Conservation (phyloP, 2,329 filamentous ascomycete species). For the Exophiala spinifera region DNA sequence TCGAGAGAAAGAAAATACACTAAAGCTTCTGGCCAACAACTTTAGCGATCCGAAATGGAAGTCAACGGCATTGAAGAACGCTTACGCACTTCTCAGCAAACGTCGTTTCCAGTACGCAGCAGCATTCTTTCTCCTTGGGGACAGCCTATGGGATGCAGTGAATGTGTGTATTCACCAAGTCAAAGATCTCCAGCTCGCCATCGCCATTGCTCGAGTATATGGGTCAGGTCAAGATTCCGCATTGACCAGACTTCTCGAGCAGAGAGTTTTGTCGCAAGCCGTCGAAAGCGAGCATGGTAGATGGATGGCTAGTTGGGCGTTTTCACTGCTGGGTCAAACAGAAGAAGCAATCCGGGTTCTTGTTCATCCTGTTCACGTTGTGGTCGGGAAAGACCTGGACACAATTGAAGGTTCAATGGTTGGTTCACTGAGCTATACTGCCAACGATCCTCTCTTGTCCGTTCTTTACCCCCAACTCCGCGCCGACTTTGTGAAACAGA, state of each 20-base stretch:
- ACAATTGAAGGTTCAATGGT: conserved; percentile 46
- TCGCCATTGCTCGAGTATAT: conserved; percentile 82
- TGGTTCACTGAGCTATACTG: conserved; percentile 74
- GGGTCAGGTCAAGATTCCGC: conserved; percentile 73
- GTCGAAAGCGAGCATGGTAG: conserved; percentile 73
- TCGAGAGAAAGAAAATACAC: conserved; percentile 76
- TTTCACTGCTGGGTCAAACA: conserved; percentile 80
- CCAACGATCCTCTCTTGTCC: conserved; percentile 79
- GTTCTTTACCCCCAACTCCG: conserved; percentile 84
- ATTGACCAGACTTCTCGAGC: conserved; percentile 69
- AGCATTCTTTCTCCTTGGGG: conserved; percentile 89
- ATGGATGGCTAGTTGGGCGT: conserved; percentile 94
- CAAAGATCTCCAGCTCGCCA: conserved; percentile 82
- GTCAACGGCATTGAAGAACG: conserved; percentile 89
- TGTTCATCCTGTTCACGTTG: conserved; percentile 72
- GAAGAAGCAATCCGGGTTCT: conserved; percentile 82
- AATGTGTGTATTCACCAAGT: conserved; percentile 84
- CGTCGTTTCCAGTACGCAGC: conserved; percentile 91
- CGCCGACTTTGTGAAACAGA: conserved; percentile 74
- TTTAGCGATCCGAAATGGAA: conserved; percentile 84
- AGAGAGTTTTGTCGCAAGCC: conserved; percentile 74
- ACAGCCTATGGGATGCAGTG: conserved; percentile 78
- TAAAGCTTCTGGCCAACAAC: conserved; percentile 80
- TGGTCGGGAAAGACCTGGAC: conserved; percentile 54
- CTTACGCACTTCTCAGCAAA: conserved; percentile 89